phyloP scores from a whole-genome alignment of 2,329 filamentous ascomycete species.

The Boeremia lycopersici region DNA sequence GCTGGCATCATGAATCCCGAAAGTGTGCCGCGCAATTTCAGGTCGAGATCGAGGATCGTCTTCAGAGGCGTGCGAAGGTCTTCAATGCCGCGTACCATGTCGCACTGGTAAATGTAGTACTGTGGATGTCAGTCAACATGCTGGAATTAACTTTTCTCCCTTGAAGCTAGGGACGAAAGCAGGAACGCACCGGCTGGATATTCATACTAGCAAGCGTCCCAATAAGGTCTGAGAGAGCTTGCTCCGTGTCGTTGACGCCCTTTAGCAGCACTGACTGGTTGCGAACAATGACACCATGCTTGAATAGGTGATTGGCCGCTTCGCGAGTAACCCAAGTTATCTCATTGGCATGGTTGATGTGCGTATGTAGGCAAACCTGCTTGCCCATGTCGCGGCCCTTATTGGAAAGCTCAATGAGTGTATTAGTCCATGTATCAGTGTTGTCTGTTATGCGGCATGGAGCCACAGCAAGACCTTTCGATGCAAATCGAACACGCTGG shows the following conservation, averaged over 20 bases:
- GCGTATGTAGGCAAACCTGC: slow-evolving; percentile 67
- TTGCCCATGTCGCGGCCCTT: slow-evolving; percentile 61
- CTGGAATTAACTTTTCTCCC: neutral
- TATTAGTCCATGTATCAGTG: slow-evolving; percentile 60
- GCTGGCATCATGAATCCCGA: slow-evolving; percentile 68
- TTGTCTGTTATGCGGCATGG: slow-evolving; percentile 62
- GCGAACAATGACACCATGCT: slow-evolving; percentile 60
- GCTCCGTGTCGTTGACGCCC: slow-evolving; percentile 63
- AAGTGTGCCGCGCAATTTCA: slow-evolving; percentile 63
- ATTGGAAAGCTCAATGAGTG: slow-evolving; percentile 59
- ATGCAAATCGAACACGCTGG: slow-evolving; percentile 65
- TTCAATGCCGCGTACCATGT: slow-evolving; percentile 66
- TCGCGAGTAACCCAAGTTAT: slow-evolving; percentile 64
- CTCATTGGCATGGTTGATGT: slow-evolving; percentile 68
- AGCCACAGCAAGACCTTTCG: slow-evolving; percentile 66
- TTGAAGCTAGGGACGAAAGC: neutral
- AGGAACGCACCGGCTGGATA: slow-evolving; percentile 59
- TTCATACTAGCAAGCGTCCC: slow-evolving; percentile 61
- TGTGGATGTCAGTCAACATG: slow-evolving; percentile 26
- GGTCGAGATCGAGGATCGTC: slow-evolving; percentile 64
- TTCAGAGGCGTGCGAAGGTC: slow-evolving; percentile 67
- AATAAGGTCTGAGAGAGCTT: slow-evolving; percentile 62
- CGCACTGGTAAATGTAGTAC: slow-evolving; percentile 71
- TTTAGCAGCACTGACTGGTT: slow-evolving; percentile 66
- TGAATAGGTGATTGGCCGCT: slow-evolving; percentile 59